phyloP scores from a whole-genome alignment of 352 stramenopile genomes.

The Globisporangium solare region DNA sequence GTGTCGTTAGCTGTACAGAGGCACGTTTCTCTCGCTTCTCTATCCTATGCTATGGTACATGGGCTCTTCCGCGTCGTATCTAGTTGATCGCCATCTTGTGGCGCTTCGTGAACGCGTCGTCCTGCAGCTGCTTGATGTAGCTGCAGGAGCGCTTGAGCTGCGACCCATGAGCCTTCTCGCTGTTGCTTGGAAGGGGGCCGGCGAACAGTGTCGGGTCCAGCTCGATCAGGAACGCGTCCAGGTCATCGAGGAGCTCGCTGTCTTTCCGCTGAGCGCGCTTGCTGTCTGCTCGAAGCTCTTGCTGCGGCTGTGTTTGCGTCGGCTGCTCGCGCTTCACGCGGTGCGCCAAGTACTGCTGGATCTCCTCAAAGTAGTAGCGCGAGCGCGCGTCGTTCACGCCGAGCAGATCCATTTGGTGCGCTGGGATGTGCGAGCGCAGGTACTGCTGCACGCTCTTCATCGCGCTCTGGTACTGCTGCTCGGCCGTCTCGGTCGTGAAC shows the following conservation, averaged over 20 bases:
- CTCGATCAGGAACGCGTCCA: conserved; percentile 54
- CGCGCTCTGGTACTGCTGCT: conserved; percentile 35
- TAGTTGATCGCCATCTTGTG: background rate
- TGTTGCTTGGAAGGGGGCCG: conserved; percentile 8
- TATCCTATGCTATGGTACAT: too few species aligned
- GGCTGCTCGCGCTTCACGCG: conserved; percentile 18
- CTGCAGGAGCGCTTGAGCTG: conserved; percentile 14
- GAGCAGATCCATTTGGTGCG: conserved; percentile 33
- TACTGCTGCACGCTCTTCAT: conserved; percentile 55
- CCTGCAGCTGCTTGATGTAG: conserved; percentile 20
- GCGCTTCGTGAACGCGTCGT: conserved; percentile 9
- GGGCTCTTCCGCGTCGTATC: too few species aligned
- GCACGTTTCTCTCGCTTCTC: too few species aligned
- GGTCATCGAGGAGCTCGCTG: conserved; percentile 30
- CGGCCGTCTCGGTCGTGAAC: conserved; percentile 12
- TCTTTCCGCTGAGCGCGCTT: background rate
- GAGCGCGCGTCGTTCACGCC: conserved; percentile 49
- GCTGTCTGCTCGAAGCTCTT: background rate
- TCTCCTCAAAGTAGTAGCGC: conserved; percentile 49
- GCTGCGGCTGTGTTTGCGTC: conserved; percentile 3
- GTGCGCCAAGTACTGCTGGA: conserved; percentile 47
- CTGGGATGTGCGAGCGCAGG: conserved; percentile 29
- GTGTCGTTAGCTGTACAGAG: too few species aligned
- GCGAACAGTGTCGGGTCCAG: conserved; percentile 44
- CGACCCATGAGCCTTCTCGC: background rate